Conservation (phyloP, 495 filamentous ascomycete species). For the Aspergillus cristatus region DNA sequence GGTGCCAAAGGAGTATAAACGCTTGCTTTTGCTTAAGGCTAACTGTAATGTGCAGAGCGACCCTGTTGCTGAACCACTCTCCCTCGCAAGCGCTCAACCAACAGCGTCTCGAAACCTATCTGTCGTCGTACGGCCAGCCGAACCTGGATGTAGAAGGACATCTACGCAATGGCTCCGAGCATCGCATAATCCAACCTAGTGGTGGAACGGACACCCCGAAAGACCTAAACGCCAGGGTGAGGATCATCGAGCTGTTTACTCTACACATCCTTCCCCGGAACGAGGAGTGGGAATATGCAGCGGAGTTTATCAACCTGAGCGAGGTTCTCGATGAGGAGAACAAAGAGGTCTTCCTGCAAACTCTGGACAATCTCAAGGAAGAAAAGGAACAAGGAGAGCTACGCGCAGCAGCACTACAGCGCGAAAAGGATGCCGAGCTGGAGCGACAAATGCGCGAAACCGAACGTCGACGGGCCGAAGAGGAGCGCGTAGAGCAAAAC, state of each 20-base stretch:
- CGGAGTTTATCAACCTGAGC: slow-evolving; percentile 76
- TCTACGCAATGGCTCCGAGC: slow-evolving; percentile 30
- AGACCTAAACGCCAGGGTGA: slow-evolving; percentile 64
- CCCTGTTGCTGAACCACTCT: slow-evolving; percentile 80
- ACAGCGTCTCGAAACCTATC: slow-evolving; percentile 79
- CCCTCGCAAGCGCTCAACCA: slow-evolving; percentile 73
- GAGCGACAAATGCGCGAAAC: slow-evolving; percentile 46
- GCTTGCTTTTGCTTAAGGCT: slow-evolving; percentile 1
- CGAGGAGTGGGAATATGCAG: slow-evolving; percentile 89
- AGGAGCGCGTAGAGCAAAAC: slow-evolving; percentile 39
- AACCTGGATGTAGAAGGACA: slow-evolving; percentile 57
- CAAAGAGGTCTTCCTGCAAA: slow-evolving; percentile 75
- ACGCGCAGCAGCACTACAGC: slow-evolving; percentile 49
- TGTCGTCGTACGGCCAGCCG: slow-evolving; percentile 64
- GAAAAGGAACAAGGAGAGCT: slow-evolving; percentile 69
- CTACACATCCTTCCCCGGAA: slow-evolving; percentile 87
- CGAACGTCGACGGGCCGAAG: slow-evolving; percentile 52
- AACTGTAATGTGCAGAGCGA: slow-evolving; percentile 52
- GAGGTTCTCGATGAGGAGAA: slow-evolving; percentile 86
- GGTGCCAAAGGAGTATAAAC: slow-evolving; percentile 17
- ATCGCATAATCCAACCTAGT: slow-evolving; percentile 23
- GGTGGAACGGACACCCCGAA: slow-evolving; percentile 67
- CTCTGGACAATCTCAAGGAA: slow-evolving; percentile 46
- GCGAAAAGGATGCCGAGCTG: slow-evolving; percentile 53
- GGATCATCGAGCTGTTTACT: slow-evolving; percentile 88